These are phyloP conservation scores for Emydomyces testavorans DNA, from an alignment of 2,329 filamentous ascomycete species.

Conservation along the genomic window DNA sequence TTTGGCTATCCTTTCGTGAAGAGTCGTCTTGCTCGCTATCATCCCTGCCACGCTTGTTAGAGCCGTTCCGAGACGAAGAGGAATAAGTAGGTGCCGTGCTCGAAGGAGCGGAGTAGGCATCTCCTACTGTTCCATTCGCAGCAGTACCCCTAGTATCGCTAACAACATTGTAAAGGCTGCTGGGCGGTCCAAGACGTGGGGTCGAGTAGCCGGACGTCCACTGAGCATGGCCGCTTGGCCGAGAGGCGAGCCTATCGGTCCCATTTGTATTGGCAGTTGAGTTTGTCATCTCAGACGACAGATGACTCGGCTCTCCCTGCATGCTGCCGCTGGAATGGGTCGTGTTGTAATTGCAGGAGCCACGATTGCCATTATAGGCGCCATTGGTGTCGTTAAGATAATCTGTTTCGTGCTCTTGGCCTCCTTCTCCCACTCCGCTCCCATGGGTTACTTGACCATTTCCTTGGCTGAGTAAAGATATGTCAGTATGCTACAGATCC, in stretches of 20 bases:
- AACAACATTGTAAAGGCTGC: conserved; percentile 81
- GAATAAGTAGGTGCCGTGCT: conserved; percentile 44
- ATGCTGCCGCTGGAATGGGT: conserved; percentile 55
- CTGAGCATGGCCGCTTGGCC: conserved; percentile 66
- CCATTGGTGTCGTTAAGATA: conserved; percentile 73
- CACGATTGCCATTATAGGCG: conserved; percentile 59
- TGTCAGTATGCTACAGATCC: conserved; percentile 57
- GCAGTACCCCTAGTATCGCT: conserved; percentile 60
- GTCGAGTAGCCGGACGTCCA: conserved; percentile 68
- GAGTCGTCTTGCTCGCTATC: conserved; percentile 56
- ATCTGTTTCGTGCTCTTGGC: conserved; percentile 54
- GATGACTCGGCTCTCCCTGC: conserved; percentile 60
- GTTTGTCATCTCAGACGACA: conserved; percentile 71
- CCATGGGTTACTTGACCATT: conserved; percentile 46
- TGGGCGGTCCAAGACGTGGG: conserved; percentile 57
- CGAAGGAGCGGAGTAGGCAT: conserved; percentile 58
- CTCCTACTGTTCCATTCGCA: conserved; percentile 53
- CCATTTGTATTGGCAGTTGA: conserved; percentile 68
- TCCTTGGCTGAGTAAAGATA: conserved; percentile 45
- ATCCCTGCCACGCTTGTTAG: conserved; percentile 52
- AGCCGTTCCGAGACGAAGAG: conserved; percentile 52
- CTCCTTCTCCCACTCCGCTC: conserved; percentile 54
- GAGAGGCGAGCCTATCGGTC: conserved; percentile 67
- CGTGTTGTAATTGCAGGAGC: conserved; percentile 63
- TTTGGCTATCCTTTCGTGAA: conserved; percentile 49